Evolutionary conservation across 192 early-diverging fungal species (phyloP), one percentile per base, ranked within the genome.

Genomic region (Backusella sp.): DNA sequence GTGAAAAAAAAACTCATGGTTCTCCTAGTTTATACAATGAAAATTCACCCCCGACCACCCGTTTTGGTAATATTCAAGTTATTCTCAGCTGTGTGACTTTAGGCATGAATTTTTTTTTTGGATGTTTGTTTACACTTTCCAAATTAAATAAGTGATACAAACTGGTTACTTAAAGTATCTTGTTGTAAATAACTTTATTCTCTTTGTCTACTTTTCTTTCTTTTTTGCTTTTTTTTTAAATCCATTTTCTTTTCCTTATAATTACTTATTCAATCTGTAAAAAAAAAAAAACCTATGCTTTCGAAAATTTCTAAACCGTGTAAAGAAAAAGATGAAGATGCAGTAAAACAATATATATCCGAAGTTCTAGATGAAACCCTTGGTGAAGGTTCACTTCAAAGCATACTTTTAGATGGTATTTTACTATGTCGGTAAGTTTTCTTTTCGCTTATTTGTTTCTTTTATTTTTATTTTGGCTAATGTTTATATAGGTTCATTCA

Each of bases 331-430:
- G 39, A 71, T 32, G 70, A 49, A 71, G 23, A 71, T 49, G 23
- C 44, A 46, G 70, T 32, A 14, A 71, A 49, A 30, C 70, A 71
- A 32, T 71, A 30, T 32, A 71, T 71, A 42, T 30, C 14, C 39
- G 70, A 71, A 28, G 42, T 44, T 0, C 23, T 71, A 6, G 36
- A 69, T 49, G 42, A 42, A 5, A 23, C 56, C 12, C 23, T 62
- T n/a, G 84, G 89, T 14, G 80, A 83, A 14, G 44, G 28, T 46
- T 49, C 70, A 8, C 82, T 96, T 15, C 90, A 89, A 30, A 79
- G 83, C 12, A 84, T 87, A 46, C 85, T 96, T 7, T 87, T 90
- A 68, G 93, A 94, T 68, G 94, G 94, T 35, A 88, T 94, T 12
- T 73, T 96, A 9, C 82, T 96, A 32, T 96, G 94, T 83, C 84